Conservation (phyloP, 306 rosid genomes). For the Leucaena leucocephala region DNA sequence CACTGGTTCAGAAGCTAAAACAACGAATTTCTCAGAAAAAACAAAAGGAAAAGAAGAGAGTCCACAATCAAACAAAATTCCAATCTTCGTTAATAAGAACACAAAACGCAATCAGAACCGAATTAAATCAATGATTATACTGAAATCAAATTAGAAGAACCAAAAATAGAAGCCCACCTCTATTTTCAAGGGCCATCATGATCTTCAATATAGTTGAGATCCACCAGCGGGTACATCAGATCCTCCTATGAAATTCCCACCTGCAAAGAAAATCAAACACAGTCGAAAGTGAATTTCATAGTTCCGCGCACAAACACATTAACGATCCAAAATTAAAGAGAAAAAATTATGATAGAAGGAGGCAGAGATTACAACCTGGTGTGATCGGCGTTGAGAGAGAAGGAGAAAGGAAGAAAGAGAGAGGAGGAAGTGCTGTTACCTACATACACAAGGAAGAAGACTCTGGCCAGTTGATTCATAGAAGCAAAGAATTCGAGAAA, state of each 20-base stretch:
- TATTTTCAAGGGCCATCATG: constrained; percentile 90
- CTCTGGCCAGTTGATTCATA: constrained; percentile 18
- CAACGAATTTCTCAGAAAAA: background rate
- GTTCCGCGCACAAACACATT: constrained; percentile 24
- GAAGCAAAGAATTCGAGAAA: constrained; percentile 16
- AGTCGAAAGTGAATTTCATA: constrained; percentile 10
- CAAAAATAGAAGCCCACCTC: constrained; percentile 48
- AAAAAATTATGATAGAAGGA: constrained; percentile 14
- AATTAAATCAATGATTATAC: constrained; percentile 28
- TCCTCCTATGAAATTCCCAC: constrained; percentile 55
- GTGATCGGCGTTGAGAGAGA: constrained; percentile 19
- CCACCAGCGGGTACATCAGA: constrained; percentile 88
- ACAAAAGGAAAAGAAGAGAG: background rate
- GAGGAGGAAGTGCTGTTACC: constrained; percentile 26
- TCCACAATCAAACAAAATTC: constrained; percentile 18
- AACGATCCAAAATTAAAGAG: constrained; percentile 27
- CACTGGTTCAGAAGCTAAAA: constrained; percentile 25
- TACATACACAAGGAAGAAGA: constrained; percentile 9
- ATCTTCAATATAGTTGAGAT: constrained; percentile 70
- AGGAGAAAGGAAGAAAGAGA: constrained; percentile 1
- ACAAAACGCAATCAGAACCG: constrained; percentile 3
- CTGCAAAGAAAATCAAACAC: constrained; percentile 36
- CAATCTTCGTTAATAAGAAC: background rate
- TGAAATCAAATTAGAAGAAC: background rate
- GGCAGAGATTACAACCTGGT: constrained; percentile 38